Evolutionary conservation across 768 basidiomycete species (phyloP).

Genomic region (Collybiopsis confluens): DNA sequence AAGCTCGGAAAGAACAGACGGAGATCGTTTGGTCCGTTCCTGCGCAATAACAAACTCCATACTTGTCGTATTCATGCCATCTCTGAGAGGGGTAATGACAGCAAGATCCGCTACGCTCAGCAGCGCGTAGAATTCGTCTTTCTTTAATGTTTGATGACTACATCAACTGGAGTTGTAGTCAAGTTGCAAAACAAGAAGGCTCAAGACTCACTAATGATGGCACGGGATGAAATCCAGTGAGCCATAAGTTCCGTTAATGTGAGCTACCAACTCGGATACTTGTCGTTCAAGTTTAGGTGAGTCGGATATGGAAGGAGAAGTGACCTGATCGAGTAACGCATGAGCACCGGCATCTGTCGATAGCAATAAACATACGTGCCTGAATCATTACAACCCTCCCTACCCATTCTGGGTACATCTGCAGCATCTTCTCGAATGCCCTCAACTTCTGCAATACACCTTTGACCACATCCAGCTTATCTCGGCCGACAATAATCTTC

Average conservation of each 20-base stretch:
- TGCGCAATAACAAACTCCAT: conserved; percentile 99
- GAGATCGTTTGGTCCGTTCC: conserved; percentile 74
- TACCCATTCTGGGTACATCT: conserved; percentile 93
- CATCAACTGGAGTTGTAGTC: background rate
- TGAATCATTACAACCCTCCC: conserved; percentile 86
- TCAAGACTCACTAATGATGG: conserved; percentile 83
- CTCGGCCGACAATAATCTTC: conserved; percentile 96
- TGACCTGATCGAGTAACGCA: conserved; percentile 23
- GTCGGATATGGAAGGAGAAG: conserved; percentile 88
- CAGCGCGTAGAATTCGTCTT: conserved; percentile 97
- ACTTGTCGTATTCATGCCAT: conserved; percentile 98
- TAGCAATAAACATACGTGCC: conserved; percentile 34
- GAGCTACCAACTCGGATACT: conserved; percentile 89
- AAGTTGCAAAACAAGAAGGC: background rate
- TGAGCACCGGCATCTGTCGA: too few species aligned
- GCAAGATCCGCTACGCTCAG: conserved; percentile 91
- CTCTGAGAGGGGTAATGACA: conserved; percentile 90
- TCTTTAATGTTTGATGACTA: conserved; percentile 95
- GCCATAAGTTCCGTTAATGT: conserved; percentile 95
- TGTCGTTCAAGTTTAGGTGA: conserved; percentile 91
- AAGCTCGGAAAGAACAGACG: conserved; percentile 92
- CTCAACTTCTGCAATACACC: conserved; percentile 96
- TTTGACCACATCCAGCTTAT: conserved; percentile 98
- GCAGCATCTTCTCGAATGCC: conserved; percentile 91
- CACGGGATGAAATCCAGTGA: conserved; percentile 93